phyloP scores from a whole-genome alignment of 352 stramenopile genomes.

The Phytopythium mirpurense region DNA sequence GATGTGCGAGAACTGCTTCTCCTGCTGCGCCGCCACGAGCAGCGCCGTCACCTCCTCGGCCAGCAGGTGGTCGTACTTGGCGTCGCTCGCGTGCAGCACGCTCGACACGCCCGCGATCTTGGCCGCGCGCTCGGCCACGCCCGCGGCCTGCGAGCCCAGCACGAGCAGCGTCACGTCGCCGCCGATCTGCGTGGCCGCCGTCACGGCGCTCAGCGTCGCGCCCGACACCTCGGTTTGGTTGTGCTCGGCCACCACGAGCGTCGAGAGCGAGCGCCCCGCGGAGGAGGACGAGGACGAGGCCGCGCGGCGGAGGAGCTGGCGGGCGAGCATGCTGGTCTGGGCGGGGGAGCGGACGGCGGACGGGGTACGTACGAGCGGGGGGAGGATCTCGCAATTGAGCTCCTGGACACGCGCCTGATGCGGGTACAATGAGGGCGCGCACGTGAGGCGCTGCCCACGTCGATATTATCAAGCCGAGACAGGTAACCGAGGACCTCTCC shows the following conservation, averaged over 20 bases:
- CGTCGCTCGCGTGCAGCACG: conserved; percentile 79
- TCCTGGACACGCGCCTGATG: neutral
- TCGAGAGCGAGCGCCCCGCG: conserved; percentile 43
- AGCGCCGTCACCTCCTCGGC: conserved; percentile 85
- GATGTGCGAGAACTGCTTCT: conserved; percentile 87
- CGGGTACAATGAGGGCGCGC: neutral
- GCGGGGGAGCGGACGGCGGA: neutral
- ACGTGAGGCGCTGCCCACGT: neutral
- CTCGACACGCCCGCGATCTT: conserved; percentile 78
- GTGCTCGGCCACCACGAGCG: conserved; percentile 87
- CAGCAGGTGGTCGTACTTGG: conserved; percentile 87
- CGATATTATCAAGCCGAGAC: neutral
- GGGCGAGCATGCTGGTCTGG: conserved; percentile 23
- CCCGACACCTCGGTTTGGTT: conserved; percentile 64
- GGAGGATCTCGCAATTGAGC: conserved; percentile 1
- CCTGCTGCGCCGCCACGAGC: conserved; percentile 59
- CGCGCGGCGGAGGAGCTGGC: conserved; percentile 43
- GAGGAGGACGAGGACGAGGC: conserved; percentile 28
- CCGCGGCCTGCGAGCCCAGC: conserved; percentile 55
- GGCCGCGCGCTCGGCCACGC: conserved; percentile 52
- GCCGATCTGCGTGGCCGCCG: conserved; percentile 80
- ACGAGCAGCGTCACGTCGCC: conserved; percentile 78
- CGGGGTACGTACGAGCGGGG: neutral
- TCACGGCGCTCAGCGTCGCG: conserved; percentile 82
- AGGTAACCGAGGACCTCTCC: neutral